Conservation (phyloP, 371 early-diverging fungal genomes). For the Actinomucor elegans region DNA sequence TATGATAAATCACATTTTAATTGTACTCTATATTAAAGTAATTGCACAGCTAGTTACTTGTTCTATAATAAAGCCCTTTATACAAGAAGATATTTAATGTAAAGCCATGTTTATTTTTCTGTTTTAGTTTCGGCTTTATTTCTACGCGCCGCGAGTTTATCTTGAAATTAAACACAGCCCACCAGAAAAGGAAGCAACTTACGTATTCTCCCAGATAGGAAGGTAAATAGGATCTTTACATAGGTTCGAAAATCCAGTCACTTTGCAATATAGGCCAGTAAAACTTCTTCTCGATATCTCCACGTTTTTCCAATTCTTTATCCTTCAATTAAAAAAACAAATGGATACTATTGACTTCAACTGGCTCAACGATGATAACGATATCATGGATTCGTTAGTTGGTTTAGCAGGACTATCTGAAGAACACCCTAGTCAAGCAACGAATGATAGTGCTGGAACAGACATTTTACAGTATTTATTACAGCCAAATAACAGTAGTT, state of each 20-base stretch:
- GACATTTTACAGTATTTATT: conserved; percentile 6
- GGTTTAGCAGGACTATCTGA: conserved; percentile 1
- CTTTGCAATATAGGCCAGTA: too few relatives aligned
- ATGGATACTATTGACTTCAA: conserved; percentile 10
- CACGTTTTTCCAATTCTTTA: background rate
- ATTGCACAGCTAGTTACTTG: too few relatives aligned
- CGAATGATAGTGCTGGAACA: background rate
- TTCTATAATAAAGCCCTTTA: too few relatives aligned
- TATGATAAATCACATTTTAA: too few relatives aligned
- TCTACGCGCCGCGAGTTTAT: too few relatives aligned
- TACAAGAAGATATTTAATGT: too few relatives aligned
- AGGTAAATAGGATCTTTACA: too few relatives aligned
- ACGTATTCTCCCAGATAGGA: background rate
- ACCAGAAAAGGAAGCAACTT: background rate
- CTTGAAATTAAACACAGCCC: too few relatives aligned
- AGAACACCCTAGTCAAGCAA: background rate
- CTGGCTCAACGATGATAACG: conserved; percentile 8
- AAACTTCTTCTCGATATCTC: background rate
- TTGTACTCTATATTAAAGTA: too few relatives aligned
- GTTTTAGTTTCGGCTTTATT: too few relatives aligned
- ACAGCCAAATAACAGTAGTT: background rate
- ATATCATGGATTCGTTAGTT: conserved; percentile 5
- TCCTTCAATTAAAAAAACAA: background rate
- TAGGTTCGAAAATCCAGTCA: too few relatives aligned
- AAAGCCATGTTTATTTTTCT: too few relatives aligned